A percentile compares a stretch with the other conserved stretches of the same genome.
phyloP scores from a whole-genome alignment of 2,329 filamentous ascomycete species.

The Ilyonectria mors-panacis region DNA sequence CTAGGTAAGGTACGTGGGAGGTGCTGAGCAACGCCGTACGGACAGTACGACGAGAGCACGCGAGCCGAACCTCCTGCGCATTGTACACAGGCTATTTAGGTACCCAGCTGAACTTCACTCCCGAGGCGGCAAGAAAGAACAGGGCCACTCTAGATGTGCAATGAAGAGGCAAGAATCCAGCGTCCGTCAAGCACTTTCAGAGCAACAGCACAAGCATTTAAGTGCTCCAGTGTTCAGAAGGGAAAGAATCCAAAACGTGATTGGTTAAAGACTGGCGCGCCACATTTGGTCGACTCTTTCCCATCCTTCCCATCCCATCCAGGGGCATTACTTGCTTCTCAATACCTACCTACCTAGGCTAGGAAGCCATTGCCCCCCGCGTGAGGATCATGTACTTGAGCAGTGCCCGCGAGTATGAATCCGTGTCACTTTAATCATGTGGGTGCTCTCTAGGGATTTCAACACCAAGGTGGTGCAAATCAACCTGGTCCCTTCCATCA shows the following conservation, averaged over 20 bases:
- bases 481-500: not conserved
- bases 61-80: constrained; percentile 9
- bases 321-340: too few species aligned
- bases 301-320: too few species aligned
- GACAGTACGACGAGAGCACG: not conserved
- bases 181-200: too few species aligned
- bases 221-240: not conserved
- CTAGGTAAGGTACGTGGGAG: too few species aligned
- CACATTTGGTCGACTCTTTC: too few species aligned
- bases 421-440: too few species aligned
- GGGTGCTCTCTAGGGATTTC: too few species aligned
- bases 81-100: not conserved
- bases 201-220: not conserved
- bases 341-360: too few species aligned
- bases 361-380: too few species aligned
- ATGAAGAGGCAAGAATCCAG: not conserved
- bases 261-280: not conserved
- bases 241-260: not conserved
- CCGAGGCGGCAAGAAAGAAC: not conserved
- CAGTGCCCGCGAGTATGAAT: too few species aligned
- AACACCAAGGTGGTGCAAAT: not conserved
- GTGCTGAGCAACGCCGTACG: not conserved
- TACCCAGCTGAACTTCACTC: not conserved
- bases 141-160: not conserved
- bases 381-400: too few species aligned